Percentiles rank a stretch among this genome's conserved stretches.
phyloP scores from a whole-genome alignment of 768 basidiomycete species.

The Xanthoconium purpureum region DNA sequence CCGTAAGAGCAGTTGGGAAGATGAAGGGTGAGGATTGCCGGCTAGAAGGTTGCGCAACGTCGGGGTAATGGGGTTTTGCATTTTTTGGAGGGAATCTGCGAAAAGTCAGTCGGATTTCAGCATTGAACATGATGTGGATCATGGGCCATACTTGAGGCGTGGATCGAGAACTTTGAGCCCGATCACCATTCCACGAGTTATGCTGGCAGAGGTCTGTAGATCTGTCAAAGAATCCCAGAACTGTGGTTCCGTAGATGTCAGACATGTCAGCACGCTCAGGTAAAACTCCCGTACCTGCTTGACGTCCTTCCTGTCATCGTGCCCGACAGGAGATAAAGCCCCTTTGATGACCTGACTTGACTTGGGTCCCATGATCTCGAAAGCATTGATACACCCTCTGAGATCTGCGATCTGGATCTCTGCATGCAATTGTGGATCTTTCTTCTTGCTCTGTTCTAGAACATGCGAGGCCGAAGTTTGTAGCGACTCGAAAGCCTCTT shows the following conservation, averaged over 20 bases:
- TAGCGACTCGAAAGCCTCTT: slow-evolving; percentile 53
- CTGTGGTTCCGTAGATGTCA: slow-evolving; percentile 10
- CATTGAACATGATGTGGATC: background rate
- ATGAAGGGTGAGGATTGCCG: slow-evolving; percentile 29
- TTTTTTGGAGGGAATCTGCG: slow-evolving; percentile 83
- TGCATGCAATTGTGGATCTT: slow-evolving; percentile 17
- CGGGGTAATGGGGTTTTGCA: slow-evolving; percentile 42
- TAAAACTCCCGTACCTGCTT: slow-evolving; percentile 43
- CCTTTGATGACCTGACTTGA: slow-evolving; percentile 72
- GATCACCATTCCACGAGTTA: slow-evolving; percentile 73
- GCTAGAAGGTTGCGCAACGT: slow-evolving; percentile 24
- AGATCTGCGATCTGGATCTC: slow-evolving; percentile 70
- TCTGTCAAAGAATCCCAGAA: slow-evolving; percentile 59
- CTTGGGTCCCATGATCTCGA: slow-evolving; percentile 89
- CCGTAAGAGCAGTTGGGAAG: slow-evolving; percentile 56
- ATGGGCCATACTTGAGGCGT: slow-evolving; percentile 62
- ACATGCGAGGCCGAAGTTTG: slow-evolving; percentile 48
- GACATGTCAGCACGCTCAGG: background rate
- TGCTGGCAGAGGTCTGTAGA: slow-evolving; percentile 60
- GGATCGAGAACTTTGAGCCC: slow-evolving; percentile 85
- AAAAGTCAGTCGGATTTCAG: background rate
- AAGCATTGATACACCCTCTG: slow-evolving; percentile 67
- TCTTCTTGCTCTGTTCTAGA: slow-evolving; percentile 37
- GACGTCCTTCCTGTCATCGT: slow-evolving; percentile 54
- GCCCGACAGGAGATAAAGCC: slow-evolving; percentile 48